These are phyloP conservation scores for Marsdenia floribunda DNA, from an alignment of 257 asterid genomes.

Conservation along the genomic window DNA sequence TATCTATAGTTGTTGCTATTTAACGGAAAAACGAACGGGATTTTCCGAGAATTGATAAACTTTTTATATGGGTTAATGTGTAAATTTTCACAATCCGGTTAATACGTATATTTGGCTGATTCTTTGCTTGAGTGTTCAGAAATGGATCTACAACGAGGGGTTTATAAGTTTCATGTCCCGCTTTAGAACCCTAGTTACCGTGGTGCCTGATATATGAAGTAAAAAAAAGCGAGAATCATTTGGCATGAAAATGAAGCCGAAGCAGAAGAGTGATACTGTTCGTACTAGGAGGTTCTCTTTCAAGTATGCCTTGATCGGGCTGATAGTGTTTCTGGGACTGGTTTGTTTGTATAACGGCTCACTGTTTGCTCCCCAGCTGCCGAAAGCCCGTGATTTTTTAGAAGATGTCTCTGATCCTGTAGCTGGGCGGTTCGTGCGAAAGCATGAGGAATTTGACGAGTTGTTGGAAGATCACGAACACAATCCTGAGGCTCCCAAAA, in stretches of 20 bases:
- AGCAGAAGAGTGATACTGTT: constrained; percentile 22
- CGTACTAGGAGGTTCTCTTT: background rate
- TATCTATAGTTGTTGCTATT: background rate
- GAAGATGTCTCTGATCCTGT: constrained; percentile 58
- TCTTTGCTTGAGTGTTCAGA: constrained; percentile 35
- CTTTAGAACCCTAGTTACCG: background rate
- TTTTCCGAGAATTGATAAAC: background rate
- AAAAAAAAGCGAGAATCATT: background rate
- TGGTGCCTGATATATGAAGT: background rate
- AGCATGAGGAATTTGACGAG: constrained; percentile 43
- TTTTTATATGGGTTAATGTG: background rate
- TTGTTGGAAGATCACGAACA: constrained; percentile 49
- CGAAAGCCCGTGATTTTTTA: constrained; percentile 40
- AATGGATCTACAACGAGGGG: constrained; percentile 46
- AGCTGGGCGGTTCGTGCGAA: constrained; percentile 29
- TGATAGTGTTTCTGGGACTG: constrained; percentile 54
- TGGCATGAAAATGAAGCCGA: constrained; percentile 38
- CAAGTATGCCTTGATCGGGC: constrained; percentile 44
- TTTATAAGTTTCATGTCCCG: constrained; percentile 4
- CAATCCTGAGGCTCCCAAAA: constrained; percentile 46
- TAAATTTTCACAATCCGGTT: background rate
- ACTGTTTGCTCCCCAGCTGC: constrained; percentile 48
- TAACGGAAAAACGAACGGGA: background rate
- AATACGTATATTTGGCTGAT: background rate
- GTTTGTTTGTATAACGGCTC: constrained; percentile 58